Conservation (phyloP, 2,329 filamentous ascomycete species). For the Colletotrichum siamense region DNA sequence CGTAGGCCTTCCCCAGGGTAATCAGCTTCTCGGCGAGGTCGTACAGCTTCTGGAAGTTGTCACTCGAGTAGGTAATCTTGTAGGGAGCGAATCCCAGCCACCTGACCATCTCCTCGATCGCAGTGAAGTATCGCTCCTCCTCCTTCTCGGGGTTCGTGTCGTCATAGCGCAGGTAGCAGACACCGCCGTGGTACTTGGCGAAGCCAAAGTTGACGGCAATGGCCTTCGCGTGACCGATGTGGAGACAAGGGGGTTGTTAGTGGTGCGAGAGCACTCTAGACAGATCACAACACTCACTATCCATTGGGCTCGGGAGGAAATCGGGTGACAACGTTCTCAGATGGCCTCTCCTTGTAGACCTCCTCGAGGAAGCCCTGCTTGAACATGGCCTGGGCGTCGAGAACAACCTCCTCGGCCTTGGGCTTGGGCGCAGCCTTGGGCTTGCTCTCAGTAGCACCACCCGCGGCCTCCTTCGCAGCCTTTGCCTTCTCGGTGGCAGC, state of each 20-base stretch:
- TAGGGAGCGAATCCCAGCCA: conserved; percentile 71
- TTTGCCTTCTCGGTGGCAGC: conserved; percentile 58
- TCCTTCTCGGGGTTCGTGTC: conserved; percentile 96
- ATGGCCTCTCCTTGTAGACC: conserved; percentile 72
- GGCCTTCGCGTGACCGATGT: conserved; percentile 90
- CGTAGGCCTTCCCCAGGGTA: conserved; percentile 72
- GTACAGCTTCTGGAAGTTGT: conserved; percentile 89
- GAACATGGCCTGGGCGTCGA: conserved; percentile 74
- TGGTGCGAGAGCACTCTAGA: conserved; percentile 55
- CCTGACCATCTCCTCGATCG: conserved; percentile 85
- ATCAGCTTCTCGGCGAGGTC: conserved; percentile 89
- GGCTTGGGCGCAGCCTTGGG: conserved; percentile 38
- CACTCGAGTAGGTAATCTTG: conserved; percentile 84
- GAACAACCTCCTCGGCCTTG: conserved; percentile 48
- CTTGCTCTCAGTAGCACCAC: conserved; percentile 28
- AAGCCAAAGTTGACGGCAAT: conserved; percentile 98
- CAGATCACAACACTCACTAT: conserved; percentile 49
- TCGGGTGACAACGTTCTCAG: conserved; percentile 68
- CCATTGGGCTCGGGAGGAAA: conserved; percentile 93
- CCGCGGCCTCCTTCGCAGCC: conserved; percentile 37
- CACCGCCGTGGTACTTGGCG: conserved; percentile 79
- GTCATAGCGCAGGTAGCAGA: conserved; percentile 74
- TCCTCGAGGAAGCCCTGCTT: conserved; percentile 78
- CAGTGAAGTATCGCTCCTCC: conserved; percentile 85
- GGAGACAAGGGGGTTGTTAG: background rate